A percentile compares a stretch with the other conserved stretches of the same genome.
Evolutionary conservation across 176 grass and related monocot species (phyloP).

Genomic region (Rhynchospora tenuis): DNA sequence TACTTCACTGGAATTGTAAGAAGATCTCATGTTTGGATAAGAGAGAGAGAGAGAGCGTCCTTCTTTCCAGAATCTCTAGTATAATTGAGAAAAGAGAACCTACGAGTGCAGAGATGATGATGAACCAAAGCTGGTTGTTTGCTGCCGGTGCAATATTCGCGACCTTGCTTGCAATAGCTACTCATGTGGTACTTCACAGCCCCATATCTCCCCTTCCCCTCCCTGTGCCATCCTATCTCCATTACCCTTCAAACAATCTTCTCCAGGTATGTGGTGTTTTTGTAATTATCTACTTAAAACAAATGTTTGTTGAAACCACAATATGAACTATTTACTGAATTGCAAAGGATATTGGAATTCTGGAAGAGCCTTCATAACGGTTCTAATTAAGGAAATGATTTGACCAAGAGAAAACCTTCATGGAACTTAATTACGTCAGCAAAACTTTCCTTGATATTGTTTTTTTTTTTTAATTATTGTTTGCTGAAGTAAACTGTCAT

Average conservation of each 20-base stretch:
- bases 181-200: constrained; percentile 44
- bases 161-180: constrained; percentile 25
- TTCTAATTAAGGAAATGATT: background rate
- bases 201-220: constrained; percentile 56
- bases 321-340: too few relatives aligned
- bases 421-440: background rate
- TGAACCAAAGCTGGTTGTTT: background rate
- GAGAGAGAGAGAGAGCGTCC: background rate
- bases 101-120: background rate
- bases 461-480: background rate
- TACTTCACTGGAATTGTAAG: too few relatives aligned
- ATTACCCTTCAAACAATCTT: constrained; percentile 42
- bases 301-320: background rate
- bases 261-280: constrained; percentile 36
- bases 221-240: background rate
- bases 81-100: background rate
- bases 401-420: background rate
- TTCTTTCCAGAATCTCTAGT: background rate
- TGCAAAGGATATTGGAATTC: too few relatives aligned
- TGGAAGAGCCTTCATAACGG: too few relatives aligned
- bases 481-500: background rate
- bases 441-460: background rate
- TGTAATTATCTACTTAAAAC: background rate
- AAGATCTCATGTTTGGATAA: background rate
- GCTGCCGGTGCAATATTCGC: background rate